A percentile compares a stretch with the other conserved stretches of the same genome.
Conservation (phyloP, 768 basidiomycete species). For the Lentinula boryana region DNA sequence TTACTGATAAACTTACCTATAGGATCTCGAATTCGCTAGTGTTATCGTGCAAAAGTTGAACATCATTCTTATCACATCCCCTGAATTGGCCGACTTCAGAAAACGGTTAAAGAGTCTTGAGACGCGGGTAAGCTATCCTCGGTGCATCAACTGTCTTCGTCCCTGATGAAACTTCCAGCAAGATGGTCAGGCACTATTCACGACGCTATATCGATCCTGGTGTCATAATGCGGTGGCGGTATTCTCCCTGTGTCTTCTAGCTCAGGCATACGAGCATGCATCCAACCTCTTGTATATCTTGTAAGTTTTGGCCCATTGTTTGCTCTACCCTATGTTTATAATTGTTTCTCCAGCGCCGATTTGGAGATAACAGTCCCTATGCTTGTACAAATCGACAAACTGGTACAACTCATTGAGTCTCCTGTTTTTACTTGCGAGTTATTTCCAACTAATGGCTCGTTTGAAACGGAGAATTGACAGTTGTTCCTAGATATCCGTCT, state of each 20-base stretch:
- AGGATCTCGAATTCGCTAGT: constrained; percentile 98
- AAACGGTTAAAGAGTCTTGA: constrained; percentile 90
- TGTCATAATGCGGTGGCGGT: constrained; percentile 97
- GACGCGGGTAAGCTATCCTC: constrained; percentile 58
- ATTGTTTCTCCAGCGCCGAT: constrained; percentile 61
- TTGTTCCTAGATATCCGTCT: constrained; percentile 63
- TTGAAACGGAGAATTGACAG: constrained; percentile 1
- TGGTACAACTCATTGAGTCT: constrained; percentile 96
- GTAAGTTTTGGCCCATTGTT: constrained; percentile 31
- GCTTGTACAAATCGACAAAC: constrained; percentile 93
- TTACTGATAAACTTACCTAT: constrained; percentile 3
- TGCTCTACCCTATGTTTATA: not conserved
- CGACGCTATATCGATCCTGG: constrained; percentile 94
- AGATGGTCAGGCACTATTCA: constrained; percentile 96
- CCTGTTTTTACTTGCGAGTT: constrained; percentile 93
- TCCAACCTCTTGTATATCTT: constrained; percentile 95
- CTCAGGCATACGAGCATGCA: constrained; percentile 98
- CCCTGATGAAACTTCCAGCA: constrained; percentile 37
- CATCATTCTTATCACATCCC: constrained; percentile 93
- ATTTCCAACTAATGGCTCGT: not conserved
- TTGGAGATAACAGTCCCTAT: constrained; percentile 94
- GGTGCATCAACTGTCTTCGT: not conserved
- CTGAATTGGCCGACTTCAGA: constrained; percentile 92
- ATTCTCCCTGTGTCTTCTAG: constrained; percentile 92
- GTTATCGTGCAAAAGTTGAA: constrained; percentile 97